Percentiles rank a stretch among this genome's conserved stretches.
phyloP scores from a whole-genome alignment of 768 basidiomycete genomes.

The Cantharellus anzutake region DNA sequence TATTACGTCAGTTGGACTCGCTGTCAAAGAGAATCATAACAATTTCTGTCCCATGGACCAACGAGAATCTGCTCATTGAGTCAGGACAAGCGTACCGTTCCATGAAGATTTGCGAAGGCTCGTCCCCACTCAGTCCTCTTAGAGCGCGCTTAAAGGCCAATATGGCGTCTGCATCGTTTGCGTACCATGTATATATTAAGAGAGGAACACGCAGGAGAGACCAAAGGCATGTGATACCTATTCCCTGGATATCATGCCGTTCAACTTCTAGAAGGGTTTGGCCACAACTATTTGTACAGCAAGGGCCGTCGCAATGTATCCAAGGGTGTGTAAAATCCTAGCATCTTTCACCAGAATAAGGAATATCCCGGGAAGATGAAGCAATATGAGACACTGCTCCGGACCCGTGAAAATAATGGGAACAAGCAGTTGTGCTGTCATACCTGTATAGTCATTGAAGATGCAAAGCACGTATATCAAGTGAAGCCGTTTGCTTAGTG shows the following conservation, averaged over 20 bases:
- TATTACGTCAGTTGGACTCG: conserved; percentile 71
- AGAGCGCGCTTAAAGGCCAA: conserved; percentile 11
- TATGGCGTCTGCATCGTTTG: neutral
- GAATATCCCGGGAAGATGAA: conserved; percentile 78
- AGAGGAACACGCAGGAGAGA: conserved; percentile 72
- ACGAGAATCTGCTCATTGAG: conserved; percentile 8
- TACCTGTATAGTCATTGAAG: conserved; percentile 90
- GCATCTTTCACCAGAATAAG: conserved; percentile 61
- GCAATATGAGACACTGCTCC: conserved; percentile 24
- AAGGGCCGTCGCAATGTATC: conserved; percentile 10
- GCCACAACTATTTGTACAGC: conserved; percentile 44
- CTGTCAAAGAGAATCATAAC: conserved; percentile 73
- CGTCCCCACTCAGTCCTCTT: conserved; percentile 66
- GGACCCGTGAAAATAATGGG: neutral
- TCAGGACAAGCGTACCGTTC: conserved; percentile 33
- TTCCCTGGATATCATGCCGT: conserved; percentile 22
- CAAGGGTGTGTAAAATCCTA: conserved; percentile 33
- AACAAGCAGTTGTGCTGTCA: too few species aligned
- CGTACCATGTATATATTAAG: conserved; percentile 29
- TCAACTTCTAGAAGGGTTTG: conserved; percentile 43
- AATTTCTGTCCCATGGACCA: conserved; percentile 30
- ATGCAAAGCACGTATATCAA: conserved; percentile 81
- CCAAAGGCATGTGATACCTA: conserved; percentile 74
- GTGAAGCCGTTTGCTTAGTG: conserved; percentile 82
- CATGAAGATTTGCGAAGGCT: conserved; percentile 30